Evolutionary conservation across 2,329 filamentous ascomycete species (phyloP).

Genomic region (Fusarium ramigenum): DNA sequence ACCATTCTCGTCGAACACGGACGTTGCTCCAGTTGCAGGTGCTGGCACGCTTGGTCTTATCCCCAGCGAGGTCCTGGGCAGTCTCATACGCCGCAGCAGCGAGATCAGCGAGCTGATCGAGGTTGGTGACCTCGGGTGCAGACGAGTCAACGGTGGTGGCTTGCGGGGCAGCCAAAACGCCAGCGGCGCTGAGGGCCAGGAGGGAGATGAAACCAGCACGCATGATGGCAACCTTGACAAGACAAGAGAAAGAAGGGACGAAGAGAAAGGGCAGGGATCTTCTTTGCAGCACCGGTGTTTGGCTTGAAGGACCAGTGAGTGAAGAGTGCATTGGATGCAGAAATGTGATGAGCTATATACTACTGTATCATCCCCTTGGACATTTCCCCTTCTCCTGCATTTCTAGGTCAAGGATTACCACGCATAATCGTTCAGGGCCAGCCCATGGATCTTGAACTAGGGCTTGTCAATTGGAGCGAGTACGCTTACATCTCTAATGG

Average conservation of each 20-base stretch:
- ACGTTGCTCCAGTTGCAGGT: constrained; percentile 44
- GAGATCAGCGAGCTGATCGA: constrained; percentile 34
- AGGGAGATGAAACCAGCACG: constrained; percentile 32
- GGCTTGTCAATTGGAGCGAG: not conserved
- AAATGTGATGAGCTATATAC: constrained; percentile 22
- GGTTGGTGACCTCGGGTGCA: constrained; percentile 33
- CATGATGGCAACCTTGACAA: constrained; percentile 23
- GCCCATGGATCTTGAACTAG: not conserved
- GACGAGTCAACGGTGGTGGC: constrained; percentile 12
- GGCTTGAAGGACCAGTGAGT: constrained; percentile 9
- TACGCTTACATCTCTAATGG: not conserved
- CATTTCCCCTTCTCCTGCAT: not conserved
- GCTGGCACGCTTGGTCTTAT: constrained; percentile 34
- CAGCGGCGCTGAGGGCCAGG: constrained; percentile 37
- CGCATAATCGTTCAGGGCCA: not conserved
- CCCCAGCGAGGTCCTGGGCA: constrained; percentile 32
- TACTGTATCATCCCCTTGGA: not conserved
- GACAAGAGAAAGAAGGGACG: not conserved
- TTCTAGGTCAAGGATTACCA: not conserved
- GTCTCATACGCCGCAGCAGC: constrained; percentile 37
- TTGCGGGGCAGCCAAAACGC: constrained; percentile 33
- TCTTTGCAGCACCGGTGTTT: constrained; percentile 6
- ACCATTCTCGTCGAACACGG: constrained; percentile 47
- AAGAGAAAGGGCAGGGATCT: constrained; percentile 13
- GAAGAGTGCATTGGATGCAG: not conserved